phyloP scores from a whole-genome alignment of 2,329 filamentous ascomycete species.

The Pezicula radicicola region DNA sequence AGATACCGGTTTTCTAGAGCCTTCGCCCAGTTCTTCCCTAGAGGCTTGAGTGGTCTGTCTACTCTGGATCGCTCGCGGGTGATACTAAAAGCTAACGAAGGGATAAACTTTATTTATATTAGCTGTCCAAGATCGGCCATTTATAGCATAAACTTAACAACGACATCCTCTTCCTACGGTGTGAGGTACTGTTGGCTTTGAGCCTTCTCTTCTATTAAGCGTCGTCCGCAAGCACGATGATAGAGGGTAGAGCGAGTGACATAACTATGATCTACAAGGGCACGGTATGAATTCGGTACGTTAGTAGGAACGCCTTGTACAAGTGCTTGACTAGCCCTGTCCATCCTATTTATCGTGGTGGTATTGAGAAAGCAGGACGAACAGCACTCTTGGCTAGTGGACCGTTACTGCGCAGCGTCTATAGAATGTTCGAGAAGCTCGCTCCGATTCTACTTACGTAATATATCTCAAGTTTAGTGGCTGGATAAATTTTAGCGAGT shows the following conservation, averaged over 20 bases:
- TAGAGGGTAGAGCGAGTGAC: conserved; percentile 25
- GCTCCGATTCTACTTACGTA: not conserved
- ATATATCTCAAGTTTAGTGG: not conserved
- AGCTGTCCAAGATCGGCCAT: conserved; percentile 13
- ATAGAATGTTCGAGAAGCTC: conserved; percentile 6
- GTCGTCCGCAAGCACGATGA: conserved; percentile 20
- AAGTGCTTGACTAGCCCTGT: conserved; percentile 18
- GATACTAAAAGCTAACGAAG: conserved; percentile 6
- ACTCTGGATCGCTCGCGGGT: conserved; percentile 5
- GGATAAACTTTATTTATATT: conserved; percentile 8
- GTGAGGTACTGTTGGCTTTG: conserved; percentile 21
- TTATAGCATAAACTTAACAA: conserved; percentile 7
- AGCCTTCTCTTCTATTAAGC: conserved; percentile 24
- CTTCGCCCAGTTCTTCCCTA: no score
- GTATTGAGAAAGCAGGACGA: conserved; percentile 1
- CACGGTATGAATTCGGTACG: conserved; percentile 17
- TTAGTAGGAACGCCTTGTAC: conserved; percentile 14
- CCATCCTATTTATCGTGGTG: conserved; percentile 9
- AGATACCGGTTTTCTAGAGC: no score
- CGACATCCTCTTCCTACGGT: not conserved
- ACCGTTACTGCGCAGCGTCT: not conserved
- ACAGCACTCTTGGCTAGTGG: no score
- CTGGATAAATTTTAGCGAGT: conserved; percentile 4
- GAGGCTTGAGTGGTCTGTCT: conserved; percentile 7
- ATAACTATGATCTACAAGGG: conserved; percentile 15